Evolutionary conservation across 495 filamentous ascomycete species (phyloP), one percentile per base, ranked within the genome.

Genomic region (Neurospora sp.): DNA sequence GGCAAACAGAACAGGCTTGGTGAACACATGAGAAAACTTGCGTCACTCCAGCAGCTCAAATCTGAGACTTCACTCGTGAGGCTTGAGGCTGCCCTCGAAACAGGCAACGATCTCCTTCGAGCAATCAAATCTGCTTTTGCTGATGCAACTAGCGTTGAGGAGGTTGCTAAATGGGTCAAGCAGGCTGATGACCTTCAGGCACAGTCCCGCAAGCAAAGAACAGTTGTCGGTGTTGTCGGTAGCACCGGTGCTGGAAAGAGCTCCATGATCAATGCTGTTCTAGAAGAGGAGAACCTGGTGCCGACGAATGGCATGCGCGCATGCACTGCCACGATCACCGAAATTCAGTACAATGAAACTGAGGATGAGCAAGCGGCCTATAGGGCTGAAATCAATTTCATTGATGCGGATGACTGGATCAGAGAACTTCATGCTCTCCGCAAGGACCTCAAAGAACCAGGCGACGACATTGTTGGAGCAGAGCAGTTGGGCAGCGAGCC

Each of bases 271-370:
- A 90, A 89, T 76, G 87, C 88, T 0, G 74, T 90, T 12, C 80
- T 89, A 8, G 86, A 90, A 38, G 84, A 90, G 68, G 83, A 87
- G 27, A 78, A 76, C 42, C 68, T 87, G 8, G 70, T 83, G 1
- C 82, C 81, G 0, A 84, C 82, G 0, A 82, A 78, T 48, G 78
- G 80, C 68, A 73, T 83, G 76, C 59, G 88, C 65, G 90, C 89
- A 4, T 92, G 90, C 72, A 93, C 91, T 3, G 90, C 91, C 0
- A 87, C 88, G 5, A 85, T 88, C 7, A 92, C 88, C 0, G 90
- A 93, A 73, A 86, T 93, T 11, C 86, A 86, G 0, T 92, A 86
- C 78, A 91, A 91, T 59, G 16, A 78, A 41, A 81, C 76, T 14
- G 69, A 85, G 37, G 83, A 86, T 14, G 73, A 80, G 3, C 73